Evolutionary conservation across 495 filamentous ascomycete genomes (phyloP), one percentile per base, ranked within the genome.

Genomic region (Podospora anserina): DNA sequence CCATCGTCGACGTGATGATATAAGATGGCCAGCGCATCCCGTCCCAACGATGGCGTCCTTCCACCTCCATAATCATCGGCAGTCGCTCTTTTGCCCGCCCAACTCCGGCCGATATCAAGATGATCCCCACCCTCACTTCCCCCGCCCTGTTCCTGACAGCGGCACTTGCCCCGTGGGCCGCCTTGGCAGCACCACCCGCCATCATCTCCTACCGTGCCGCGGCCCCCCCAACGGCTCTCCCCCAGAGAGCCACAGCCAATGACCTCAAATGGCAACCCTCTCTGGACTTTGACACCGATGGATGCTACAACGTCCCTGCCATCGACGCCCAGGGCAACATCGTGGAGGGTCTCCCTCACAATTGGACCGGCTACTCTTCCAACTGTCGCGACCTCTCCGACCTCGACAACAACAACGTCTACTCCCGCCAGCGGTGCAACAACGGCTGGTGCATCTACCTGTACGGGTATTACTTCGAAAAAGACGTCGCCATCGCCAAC

Each of bases 401-500:
- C 63, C 76, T 82, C 4, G 49, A 73, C 66, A 81, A 81, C 73
- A 82, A 80, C 72, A 83, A 82, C 64, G 80, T 82, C 62, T 83
- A 83, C 70, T 78, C 78, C 13, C 79, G 81, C 5, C 73, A 75
- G 67, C 77, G 80, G 26, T 82, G 81, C 71, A 82, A 83, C 66
- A 77, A 74, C 69, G 78, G 79, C 28, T 82, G 77, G 79, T 83
- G 81, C 70, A 66, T 77, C 28, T 80, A 80, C 69, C 34, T 83
- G 39, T 83, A 83, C 73, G 79, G 78, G 63, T 82, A 82, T 70
- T 83, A 82, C 72, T 83, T 82, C 32, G 81, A 82, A 71, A 83
- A 82, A 72, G 81, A 83, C 71, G 78, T 81, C 1, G 71, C 77
- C 0, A 59, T 79, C 26, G 53, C 75, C 59, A 69, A 80, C 67